Evolutionary conservation across 2,329 filamentous ascomycete species (phyloP).

Genomic region (Tolypocladium tundrense): DNA sequence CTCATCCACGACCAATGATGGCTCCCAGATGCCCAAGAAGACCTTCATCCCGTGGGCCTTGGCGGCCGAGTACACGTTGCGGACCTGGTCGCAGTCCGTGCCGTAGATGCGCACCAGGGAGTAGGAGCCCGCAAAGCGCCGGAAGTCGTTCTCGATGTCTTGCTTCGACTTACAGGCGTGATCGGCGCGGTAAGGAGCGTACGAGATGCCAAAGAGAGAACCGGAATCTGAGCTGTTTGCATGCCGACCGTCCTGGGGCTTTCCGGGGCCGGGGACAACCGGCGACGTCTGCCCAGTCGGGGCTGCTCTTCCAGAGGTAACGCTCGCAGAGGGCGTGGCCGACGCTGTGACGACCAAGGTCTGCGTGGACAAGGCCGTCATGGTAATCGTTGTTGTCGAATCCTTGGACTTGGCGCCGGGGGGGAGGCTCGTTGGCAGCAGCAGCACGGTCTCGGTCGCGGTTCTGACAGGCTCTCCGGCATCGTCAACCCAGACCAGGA

Average conservation of each 20-base stretch:
- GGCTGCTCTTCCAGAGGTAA: neutral
- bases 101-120: slow-evolving; percentile 67
- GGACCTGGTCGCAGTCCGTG: slow-evolving; percentile 65
- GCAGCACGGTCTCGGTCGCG: slow-evolving; percentile 23
- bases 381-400: neutral
- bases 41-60: slow-evolving; percentile 56
- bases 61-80: slow-evolving; percentile 51
- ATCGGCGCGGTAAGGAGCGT: slow-evolving; percentile 38
- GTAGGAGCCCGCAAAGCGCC: slow-evolving; percentile 41
- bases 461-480: slow-evolving; percentile 41
- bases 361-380: slow-evolving; percentile 2
- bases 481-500: slow-evolving; percentile 51
- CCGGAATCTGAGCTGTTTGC: neutral
- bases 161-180: slow-evolving; percentile 55
- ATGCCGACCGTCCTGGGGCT: neutral
- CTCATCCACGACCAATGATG: slow-evolving; percentile 43
- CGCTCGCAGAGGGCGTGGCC: neutral
- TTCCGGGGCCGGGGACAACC: neutral
- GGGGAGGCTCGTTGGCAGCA: slow-evolving; percentile 6
- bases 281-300: neutral
- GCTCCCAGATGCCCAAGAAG: slow-evolving; percentile 65
- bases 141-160: slow-evolving; percentile 57
- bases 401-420: neutral
- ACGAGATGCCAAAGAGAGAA: slow-evolving; percentile 31
- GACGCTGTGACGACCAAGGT: neutral